Conservation (phyloP, 768 basidiomycete genomes). For the Tricholoma bakamatsutake region DNA sequence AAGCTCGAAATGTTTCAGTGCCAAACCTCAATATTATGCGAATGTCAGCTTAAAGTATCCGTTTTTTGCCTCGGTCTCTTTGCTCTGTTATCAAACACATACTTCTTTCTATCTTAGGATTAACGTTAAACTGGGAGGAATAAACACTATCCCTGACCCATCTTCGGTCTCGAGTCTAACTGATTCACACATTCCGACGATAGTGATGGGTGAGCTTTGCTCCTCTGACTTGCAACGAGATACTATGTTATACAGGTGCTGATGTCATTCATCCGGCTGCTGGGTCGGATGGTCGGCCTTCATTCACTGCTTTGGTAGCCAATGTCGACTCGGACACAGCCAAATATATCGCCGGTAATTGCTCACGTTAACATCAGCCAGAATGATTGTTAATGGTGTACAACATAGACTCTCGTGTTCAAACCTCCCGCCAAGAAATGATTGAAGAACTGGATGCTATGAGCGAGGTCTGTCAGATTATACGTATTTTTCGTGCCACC, state of each 20-base stretch:
- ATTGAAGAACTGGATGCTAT: slow-evolving; percentile 67
- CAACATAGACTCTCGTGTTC: slow-evolving; percentile 52
- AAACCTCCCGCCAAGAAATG: slow-evolving; percentile 68
- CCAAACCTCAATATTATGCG: slow-evolving; percentile 73
- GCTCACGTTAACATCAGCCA: neutral
- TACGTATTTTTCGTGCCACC: neutral
- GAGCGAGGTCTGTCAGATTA: slow-evolving; percentile 41
- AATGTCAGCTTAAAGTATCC: slow-evolving; percentile 72
- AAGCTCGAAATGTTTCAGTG: slow-evolving; percentile 54
- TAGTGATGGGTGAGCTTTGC: slow-evolving; percentile 59
- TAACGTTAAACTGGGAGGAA: slow-evolving; percentile 81
- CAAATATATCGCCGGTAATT: slow-evolving; percentile 52
- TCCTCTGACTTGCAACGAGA: neutral
- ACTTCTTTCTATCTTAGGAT: slow-evolving; percentile 40
- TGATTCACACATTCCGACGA: slow-evolving; percentile 68
- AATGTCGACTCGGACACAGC: slow-evolving; percentile 73
- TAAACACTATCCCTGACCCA: slow-evolving; percentile 73
- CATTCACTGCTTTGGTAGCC: slow-evolving; percentile 75
- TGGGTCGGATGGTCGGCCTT: slow-evolving; percentile 72
- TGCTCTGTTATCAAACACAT: slow-evolving; percentile 2
- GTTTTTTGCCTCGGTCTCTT: neutral
- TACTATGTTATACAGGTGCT: slow-evolving; percentile 42
- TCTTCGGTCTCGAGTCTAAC: slow-evolving; percentile 58
- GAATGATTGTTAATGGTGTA: neutral
- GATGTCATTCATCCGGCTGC: slow-evolving; percentile 84